Evolutionary conservation across 2,329 filamentous ascomycete species (phyloP).

Genomic region (Botrytis tulipae): DNA sequence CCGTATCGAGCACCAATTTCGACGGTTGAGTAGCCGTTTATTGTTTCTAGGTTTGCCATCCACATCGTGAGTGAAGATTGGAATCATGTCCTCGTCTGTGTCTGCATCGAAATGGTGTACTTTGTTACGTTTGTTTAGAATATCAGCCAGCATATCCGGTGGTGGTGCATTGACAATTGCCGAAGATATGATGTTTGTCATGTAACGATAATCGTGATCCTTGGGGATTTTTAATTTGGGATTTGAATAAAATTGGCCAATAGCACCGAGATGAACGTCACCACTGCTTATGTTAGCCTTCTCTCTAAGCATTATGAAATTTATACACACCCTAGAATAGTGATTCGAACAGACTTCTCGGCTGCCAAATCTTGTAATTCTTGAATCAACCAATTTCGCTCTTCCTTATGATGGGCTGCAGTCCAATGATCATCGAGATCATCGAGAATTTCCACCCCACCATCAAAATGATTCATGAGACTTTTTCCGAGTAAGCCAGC

Average conservation of each 20-base stretch:
- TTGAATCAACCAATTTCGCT: slow-evolving; percentile 82
- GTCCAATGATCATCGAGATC: slow-evolving; percentile 98
- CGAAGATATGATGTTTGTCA: slow-evolving; percentile 92
- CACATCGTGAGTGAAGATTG: slow-evolving; percentile 84
- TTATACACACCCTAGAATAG: slow-evolving; percentile 67
- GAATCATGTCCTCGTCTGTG: slow-evolving; percentile 95
- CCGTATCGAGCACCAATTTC: slow-evolving; percentile 94
- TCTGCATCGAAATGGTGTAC: slow-evolving; percentile 68
- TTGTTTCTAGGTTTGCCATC: slow-evolving; percentile 90
- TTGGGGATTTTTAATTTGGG: slow-evolving; percentile 77
- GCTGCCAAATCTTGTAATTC: slow-evolving; percentile 91
- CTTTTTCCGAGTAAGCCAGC: slow-evolving; percentile 73
- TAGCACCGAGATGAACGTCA: slow-evolving; percentile 87
- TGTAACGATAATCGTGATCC: slow-evolving; percentile 91
- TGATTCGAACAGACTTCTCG: slow-evolving; percentile 87
- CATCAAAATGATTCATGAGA: slow-evolving; percentile 85
- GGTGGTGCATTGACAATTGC: slow-evolving; percentile 92
- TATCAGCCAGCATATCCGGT: slow-evolving; percentile 81
- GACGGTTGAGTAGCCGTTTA: slow-evolving; percentile 78
- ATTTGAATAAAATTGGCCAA: slow-evolving; percentile 94
- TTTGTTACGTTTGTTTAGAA: slow-evolving; percentile 91
- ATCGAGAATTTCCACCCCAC: slow-evolving; percentile 86
- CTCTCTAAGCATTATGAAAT: neutral
- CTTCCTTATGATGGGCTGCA: slow-evolving; percentile 87
- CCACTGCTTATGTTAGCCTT: slow-evolving; percentile 55